Evolutionary conservation across 148 eudicot species (phyloP).

Genomic region (Spergularia bocconei): DNA sequence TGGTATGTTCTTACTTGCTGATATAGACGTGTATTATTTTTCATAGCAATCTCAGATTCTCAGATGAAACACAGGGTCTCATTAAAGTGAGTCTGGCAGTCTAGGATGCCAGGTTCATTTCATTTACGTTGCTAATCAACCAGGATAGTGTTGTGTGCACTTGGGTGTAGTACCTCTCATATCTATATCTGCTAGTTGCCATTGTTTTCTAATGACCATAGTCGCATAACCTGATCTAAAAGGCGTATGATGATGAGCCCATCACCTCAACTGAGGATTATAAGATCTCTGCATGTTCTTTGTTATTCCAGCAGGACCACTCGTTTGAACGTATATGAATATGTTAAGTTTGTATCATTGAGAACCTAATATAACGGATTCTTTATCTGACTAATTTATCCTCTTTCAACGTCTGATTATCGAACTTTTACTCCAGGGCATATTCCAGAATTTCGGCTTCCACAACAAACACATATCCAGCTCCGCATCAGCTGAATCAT

Average conservation of each 20-base stretch:
- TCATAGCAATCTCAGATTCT: background rate
- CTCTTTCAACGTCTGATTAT: background rate
- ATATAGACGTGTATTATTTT: slow-evolving; percentile 2
- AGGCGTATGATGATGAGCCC: background rate
- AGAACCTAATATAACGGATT: background rate
- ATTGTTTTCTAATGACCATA: background rate
- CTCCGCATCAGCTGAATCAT: slow-evolving; percentile 27
- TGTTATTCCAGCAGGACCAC: no score
- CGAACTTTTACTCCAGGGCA: slow-evolving; percentile 41
- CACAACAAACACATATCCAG: slow-evolving; percentile 23
- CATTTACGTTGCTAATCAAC: background rate
- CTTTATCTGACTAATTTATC: background rate
- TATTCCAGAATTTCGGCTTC: slow-evolving; percentile 64
- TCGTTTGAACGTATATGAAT: no score
- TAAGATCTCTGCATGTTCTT: no score
- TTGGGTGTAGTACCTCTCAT: background rate
- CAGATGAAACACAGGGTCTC: background rate
- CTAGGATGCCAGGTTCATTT: background rate
- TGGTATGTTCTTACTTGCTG: slow-evolving; percentile 49
- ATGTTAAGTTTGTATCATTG: no score
- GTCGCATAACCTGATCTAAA: background rate
- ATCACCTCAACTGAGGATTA: background rate
- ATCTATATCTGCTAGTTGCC: background rate
- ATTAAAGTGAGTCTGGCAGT: background rate
- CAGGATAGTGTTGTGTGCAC: background rate